Evolutionary conservation across 1,284 basidiomycete genomes (phyloP).

Genomic region (Boletus smithii): DNA sequence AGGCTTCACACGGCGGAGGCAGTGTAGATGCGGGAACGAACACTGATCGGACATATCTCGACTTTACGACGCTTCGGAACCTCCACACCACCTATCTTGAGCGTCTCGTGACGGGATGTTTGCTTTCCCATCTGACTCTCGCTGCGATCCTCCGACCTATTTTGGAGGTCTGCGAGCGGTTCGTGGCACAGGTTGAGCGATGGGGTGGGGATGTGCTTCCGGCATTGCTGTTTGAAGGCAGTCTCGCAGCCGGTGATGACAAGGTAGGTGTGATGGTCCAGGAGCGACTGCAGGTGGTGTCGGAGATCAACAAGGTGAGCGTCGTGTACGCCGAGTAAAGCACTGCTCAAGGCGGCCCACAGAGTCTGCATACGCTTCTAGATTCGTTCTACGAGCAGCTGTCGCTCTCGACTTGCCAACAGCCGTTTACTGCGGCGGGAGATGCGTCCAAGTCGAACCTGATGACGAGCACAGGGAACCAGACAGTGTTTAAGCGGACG

Average conservation of each 20-base stretch:
- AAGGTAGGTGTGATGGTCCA: conserved; percentile 58
- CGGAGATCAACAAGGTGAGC: conserved; percentile 70
- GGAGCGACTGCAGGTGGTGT: conserved; percentile 63
- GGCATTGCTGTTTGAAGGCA: conserved; percentile 76
- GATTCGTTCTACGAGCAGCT: conserved; percentile 78
- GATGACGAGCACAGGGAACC: conserved; percentile 58
- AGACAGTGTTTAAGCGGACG: conserved; percentile 50
- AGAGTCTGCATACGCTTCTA: conserved; percentile 62
- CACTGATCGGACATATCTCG: conserved; percentile 44
- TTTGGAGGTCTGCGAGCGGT: conserved; percentile 78
- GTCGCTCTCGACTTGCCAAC: conserved; percentile 67
- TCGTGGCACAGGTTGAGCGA: conserved; percentile 79
- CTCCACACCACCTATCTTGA: conserved; percentile 82
- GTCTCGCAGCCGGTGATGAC: conserved; percentile 49
- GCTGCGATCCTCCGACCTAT: conserved; percentile 67
- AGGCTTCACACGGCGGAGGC: conserved; percentile 13
- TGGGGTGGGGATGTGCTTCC: conserved; percentile 93
- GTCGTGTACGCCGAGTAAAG: conserved; percentile 5
- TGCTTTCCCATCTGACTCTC: conserved; percentile 67
- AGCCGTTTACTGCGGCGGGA: conserved; percentile 52
- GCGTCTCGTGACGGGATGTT: conserved; percentile 73
- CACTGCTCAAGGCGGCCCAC: conserved; percentile 10
- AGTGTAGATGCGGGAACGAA: conserved; percentile 13
- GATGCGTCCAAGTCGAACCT: conserved; percentile 70
- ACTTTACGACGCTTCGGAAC: conserved; percentile 80